Conservation (phyloP, 228 moss, liverwort and hornwort genomes). For the Sphagnum magellanicum region DNA sequence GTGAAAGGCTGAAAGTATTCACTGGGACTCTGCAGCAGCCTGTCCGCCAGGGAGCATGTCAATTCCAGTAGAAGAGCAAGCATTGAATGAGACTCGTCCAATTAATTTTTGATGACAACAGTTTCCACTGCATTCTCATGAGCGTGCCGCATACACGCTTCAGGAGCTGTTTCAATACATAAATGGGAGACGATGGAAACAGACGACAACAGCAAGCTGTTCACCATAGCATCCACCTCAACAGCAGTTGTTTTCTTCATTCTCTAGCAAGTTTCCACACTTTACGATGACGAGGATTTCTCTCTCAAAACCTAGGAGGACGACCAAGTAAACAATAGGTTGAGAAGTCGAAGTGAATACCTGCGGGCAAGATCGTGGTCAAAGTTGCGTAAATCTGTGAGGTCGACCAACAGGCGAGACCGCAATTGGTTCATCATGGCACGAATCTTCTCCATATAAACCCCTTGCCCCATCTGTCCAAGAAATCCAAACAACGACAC, state of each 20-base stretch:
- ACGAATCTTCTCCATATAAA: slow-evolving; percentile 71
- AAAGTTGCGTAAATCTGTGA: slow-evolving; percentile 77
- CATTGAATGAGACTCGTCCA: background rate
- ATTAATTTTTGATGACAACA: too few species aligned
- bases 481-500: background rate
- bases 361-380: slow-evolving; percentile 75
- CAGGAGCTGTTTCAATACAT: too few species aligned
- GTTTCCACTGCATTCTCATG: too few species aligned
- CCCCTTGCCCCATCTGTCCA: slow-evolving; percentile 79
- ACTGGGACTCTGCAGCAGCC: slow-evolving; percentile 72
- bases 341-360: slow-evolving; percentile 8
- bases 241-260: too few species aligned
- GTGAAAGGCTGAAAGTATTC: slow-evolving; percentile 71
- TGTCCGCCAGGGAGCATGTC: slow-evolving; percentile 8
- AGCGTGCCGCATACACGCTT: too few species aligned
- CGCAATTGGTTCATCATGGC: slow-evolving; percentile 57
- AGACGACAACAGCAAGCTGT: too few species aligned
- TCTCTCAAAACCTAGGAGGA: too few species aligned
- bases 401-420: slow-evolving; percentile 81
- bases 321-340: too few species aligned
- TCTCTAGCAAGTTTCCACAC: background rate
- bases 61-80: background rate
- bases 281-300: too few species aligned
- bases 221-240: too few species aligned
- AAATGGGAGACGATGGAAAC: too few species aligned